A percentile compares a stretch with the other conserved stretches of the same genome.
These are phyloP conservation scores for Tuber brumale DNA, from an alignment of 495 filamentous ascomycete genomes.

Conservation along the genomic window DNA sequence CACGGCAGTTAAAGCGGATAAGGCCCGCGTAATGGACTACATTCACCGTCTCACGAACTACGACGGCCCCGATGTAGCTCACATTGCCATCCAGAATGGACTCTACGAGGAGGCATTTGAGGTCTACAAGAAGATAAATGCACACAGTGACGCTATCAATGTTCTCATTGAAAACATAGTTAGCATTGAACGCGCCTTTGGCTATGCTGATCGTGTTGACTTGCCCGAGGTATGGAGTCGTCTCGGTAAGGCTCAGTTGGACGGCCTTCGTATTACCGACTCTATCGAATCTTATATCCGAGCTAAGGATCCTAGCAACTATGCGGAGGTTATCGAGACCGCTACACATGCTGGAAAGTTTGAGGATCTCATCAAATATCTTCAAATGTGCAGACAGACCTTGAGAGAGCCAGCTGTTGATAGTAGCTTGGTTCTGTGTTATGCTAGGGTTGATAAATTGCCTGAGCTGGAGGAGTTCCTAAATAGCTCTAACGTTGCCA, in stretches of 20 bases:
- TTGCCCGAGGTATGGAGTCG: slow-evolving; percentile 97
- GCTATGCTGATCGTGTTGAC: slow-evolving; percentile 93
- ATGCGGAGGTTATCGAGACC: slow-evolving; percentile 90
- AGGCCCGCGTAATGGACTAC: slow-evolving; percentile 92
- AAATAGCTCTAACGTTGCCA: slow-evolving; percentile 85
- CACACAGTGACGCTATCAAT: slow-evolving; percentile 76
- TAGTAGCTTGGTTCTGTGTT: slow-evolving; percentile 87
- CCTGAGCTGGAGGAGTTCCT: slow-evolving; percentile 95
- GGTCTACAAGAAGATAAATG: slow-evolving; percentile 95
- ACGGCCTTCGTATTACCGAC: slow-evolving; percentile 88
- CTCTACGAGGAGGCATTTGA: slow-evolving; percentile 97
- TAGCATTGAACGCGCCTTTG: slow-evolving; percentile 95
- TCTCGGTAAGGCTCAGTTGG: slow-evolving; percentile 96
- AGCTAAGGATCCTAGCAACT: slow-evolving; percentile 87
- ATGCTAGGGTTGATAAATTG: slow-evolving; percentile 83
- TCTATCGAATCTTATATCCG: slow-evolving; percentile 96
- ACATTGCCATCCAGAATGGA: slow-evolving; percentile 88
- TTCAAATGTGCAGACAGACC: slow-evolving; percentile 95
- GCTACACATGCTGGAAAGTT: slow-evolving; percentile 95
- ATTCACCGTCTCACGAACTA: slow-evolving; percentile 85
- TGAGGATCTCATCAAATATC: slow-evolving; percentile 93
- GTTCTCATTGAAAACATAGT: slow-evolving; percentile 96
- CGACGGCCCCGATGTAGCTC: slow-evolving; percentile 83
- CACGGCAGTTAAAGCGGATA: slow-evolving; percentile 94
- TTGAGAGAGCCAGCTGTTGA: slow-evolving; percentile 91